Conservation (phyloP, 1,284 basidiomycete genomes). For the Cutaneotrichosporon spelunceum region DNA sequence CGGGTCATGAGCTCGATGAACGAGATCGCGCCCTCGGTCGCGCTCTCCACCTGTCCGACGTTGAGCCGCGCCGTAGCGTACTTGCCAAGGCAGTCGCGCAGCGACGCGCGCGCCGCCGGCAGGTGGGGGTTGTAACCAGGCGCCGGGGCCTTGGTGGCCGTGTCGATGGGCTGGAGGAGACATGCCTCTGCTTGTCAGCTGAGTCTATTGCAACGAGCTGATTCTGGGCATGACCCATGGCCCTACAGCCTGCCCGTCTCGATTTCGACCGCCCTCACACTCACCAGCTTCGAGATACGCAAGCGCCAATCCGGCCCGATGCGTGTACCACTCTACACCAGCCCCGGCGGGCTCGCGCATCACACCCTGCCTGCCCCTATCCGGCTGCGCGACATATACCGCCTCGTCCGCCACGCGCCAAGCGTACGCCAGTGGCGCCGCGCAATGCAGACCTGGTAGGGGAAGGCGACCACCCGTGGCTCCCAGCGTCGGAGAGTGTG, state of each 20-base stretch:
- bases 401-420: slow-evolving; percentile 44
- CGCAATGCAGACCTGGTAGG: slow-evolving; percentile 31
- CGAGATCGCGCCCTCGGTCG: slow-evolving; percentile 29
- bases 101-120: slow-evolving; percentile 26
- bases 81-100: slow-evolving; percentile 30
- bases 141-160: not conserved
- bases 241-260: not conserved
- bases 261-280: not conserved
- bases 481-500: not conserved
- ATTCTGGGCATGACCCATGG: no score
- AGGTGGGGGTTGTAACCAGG: slow-evolving; percentile 32
- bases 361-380: slow-evolving; percentile 26
- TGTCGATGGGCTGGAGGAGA: slow-evolving; percentile 36
- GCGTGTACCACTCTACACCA: slow-evolving; percentile 45
- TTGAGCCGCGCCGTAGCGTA: slow-evolving; percentile 22
- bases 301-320: slow-evolving; percentile 32
- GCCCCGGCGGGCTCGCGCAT: slow-evolving; percentile 43
- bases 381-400: slow-evolving; percentile 22
- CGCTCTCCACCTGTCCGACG: slow-evolving; percentile 29
- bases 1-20: slow-evolving; percentile 34
- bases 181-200: slow-evolving; percentile 32
- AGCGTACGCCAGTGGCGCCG: slow-evolving; percentile 39
- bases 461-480: slow-evolving; percentile 32
- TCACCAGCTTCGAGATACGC: slow-evolving; percentile 42
- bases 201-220: not conserved